Evolutionary conservation across 1,284 basidiomycete species (phyloP).

Genomic region (Stereum hirsutum): DNA sequence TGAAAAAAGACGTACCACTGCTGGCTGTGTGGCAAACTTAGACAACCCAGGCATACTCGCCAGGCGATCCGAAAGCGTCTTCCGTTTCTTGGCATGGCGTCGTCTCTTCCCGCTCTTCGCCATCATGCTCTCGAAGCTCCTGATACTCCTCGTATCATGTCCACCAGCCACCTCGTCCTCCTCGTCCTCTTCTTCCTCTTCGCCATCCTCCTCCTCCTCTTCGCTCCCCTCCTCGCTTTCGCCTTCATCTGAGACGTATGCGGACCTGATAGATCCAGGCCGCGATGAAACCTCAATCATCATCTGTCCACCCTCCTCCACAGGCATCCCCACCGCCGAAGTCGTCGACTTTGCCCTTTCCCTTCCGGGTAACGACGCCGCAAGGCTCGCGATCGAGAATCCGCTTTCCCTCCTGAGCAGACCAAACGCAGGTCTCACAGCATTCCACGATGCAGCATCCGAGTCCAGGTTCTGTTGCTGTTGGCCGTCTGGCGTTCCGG

Average conservation of each 20-base stretch:
- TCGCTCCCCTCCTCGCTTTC: slow-evolving; percentile 21
- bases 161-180: slow-evolving; percentile 29
- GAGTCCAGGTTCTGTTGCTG: slow-evolving; percentile 18
- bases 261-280: slow-evolving; percentile 42
- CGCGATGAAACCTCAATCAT: slow-evolving; percentile 51
- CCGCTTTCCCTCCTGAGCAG: slow-evolving; percentile 62
- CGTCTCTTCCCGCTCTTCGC: slow-evolving; percentile 25
- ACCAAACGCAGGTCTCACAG: slow-evolving; percentile 43
- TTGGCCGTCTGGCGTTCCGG: slow-evolving; percentile 19
- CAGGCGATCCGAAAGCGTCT: slow-evolving; percentile 67
- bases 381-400: slow-evolving; percentile 76
- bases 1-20: background rate
- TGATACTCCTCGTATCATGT: slow-evolving; percentile 59
- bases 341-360: slow-evolving; percentile 19
- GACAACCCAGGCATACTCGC: slow-evolving; percentile 60
- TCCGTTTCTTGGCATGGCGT: slow-evolving; percentile 28
- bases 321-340: slow-evolving; percentile 15
- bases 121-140: slow-evolving; percentile 80
- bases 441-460: slow-evolving; percentile 28
- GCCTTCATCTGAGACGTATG: slow-evolving; percentile 20
- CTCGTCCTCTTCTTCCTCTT: slow-evolving; percentile 24
- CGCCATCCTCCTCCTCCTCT: slow-evolving; percentile 23
- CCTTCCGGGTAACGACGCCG: slow-evolving; percentile 50
- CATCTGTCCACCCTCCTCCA: slow-evolving; percentile 57
- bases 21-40: slow-evolving; percentile 21